Evolutionary conservation across 495 filamentous ascomycete genomes (phyloP).

Genomic region (Hypoxylon lienhwacheense): DNA sequence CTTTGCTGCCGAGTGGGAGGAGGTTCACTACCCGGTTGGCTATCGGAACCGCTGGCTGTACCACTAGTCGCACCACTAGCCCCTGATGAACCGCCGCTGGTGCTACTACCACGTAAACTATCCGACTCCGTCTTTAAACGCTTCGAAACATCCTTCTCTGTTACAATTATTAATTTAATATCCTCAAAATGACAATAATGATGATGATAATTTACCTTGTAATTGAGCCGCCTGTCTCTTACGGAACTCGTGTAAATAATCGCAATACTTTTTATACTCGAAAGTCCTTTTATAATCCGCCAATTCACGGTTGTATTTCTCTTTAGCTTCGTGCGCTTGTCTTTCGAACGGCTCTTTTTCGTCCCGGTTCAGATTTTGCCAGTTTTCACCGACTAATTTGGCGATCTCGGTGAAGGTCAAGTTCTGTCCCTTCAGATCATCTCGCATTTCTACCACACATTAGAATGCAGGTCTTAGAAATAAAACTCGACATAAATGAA

Average conservation of each 20-base stretch:
- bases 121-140: constrained; percentile 43
- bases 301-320: constrained; percentile 67
- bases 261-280: constrained; percentile 59
- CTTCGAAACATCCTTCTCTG: constrained; percentile 51
- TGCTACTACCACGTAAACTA: constrained; percentile 37
- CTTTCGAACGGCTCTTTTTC: constrained; percentile 72
- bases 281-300: constrained; percentile 73
- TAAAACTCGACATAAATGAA: too few relatives aligned
- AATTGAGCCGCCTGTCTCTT: constrained; percentile 58
- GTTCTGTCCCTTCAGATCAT: constrained; percentile 70
- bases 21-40: constrained; percentile 49
- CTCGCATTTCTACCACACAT: constrained; percentile 63
- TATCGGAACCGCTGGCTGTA: constrained; percentile 45
- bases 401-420: constrained; percentile 80
- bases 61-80: constrained; percentile 45
- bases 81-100: constrained; percentile 39
- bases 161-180: background rate
- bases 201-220: constrained; percentile 41
- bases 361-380: constrained; percentile 66
- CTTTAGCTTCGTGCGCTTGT: constrained; percentile 68
- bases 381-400: constrained; percentile 77
- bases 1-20: constrained; percentile 46
- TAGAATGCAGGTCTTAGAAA: background rate
- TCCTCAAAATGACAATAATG: background rate
- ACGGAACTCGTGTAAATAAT: constrained; percentile 75